phyloP scores from a whole-genome alignment of 805 yeast genomes.

The Brettanomyces sp. region DNA sequence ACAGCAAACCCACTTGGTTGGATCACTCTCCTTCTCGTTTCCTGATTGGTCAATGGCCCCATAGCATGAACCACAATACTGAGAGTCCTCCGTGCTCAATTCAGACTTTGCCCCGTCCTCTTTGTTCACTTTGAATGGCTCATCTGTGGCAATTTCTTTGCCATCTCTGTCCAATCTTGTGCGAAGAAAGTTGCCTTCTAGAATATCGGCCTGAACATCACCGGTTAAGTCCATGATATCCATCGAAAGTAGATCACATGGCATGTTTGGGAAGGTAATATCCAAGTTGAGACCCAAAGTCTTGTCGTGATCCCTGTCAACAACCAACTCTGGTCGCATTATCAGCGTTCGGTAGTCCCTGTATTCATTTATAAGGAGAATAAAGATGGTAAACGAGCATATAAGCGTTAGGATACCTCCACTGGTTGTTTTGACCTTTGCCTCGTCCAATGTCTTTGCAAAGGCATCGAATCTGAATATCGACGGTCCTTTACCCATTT shows the following conservation, averaged over 20 bases:
- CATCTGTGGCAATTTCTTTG: slow-evolving; percentile 29
- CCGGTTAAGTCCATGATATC: slow-evolving; percentile 89
- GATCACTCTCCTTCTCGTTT: slow-evolving; percentile 28
- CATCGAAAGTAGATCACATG: slow-evolving; percentile 73
- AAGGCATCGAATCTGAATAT: slow-evolving; percentile 76
- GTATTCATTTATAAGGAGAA: slow-evolving; percentile 70
- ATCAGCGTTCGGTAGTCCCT: slow-evolving; percentile 57
- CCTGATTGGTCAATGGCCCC: slow-evolving; percentile 61
- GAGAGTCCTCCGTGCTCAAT: slow-evolving; percentile 13
- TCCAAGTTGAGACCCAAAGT: slow-evolving; percentile 74
- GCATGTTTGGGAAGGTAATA: slow-evolving; percentile 72
- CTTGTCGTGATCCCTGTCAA: slow-evolving; percentile 72
- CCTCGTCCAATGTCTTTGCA: slow-evolving; percentile 90
- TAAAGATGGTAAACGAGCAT: slow-evolving; percentile 50
- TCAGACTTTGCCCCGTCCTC: slow-evolving; percentile 14
- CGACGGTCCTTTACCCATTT: slow-evolving; percentile 10
- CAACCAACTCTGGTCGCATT: slow-evolving; percentile 75
- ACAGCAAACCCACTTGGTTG: slow-evolving; percentile 55
- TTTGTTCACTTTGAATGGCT: slow-evolving; percentile 32
- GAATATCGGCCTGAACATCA: slow-evolving; percentile 66
- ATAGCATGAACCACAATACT: slow-evolving; percentile 83
- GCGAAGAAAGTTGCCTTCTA: slow-evolving; percentile 62
- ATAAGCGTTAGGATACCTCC: slow-evolving; percentile 84
- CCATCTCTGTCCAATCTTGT: slow-evolving; percentile 54
- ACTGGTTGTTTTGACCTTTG: slow-evolving; percentile 74